Evolutionary conservation across 1,284 basidiomycete genomes (phyloP), one percentile per base, ranked within the genome.

Genomic region (Ceratobasidium papillatum): DNA sequence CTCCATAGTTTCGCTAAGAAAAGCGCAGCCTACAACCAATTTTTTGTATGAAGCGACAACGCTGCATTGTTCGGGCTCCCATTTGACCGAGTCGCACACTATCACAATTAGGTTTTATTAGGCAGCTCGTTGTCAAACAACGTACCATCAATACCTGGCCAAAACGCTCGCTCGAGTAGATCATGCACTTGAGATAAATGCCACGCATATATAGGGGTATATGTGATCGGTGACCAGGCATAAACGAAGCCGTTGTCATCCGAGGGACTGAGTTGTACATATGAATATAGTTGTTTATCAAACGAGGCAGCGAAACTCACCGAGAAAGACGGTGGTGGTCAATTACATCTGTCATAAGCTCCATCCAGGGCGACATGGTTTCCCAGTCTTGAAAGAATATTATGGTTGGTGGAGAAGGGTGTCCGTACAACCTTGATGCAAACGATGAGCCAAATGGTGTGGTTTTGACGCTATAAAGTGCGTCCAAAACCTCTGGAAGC

Each of bases 161-260:
- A 94, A 80, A 93, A 93, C 0, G 84, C 85, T 11, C 88, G 84
- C 49, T 84, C 81, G 38, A 94, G 82, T 12, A 93, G 81, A 62
- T 91, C 90, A 75, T 94, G 89, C 3, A 93, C 86, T 80, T 93
- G 91, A 49, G 81, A 80, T 4, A 94, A 81, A 80, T 94, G 91
- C 58, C 78, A 83, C n/a, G 81, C 76, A 62, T 87, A 86, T 22
- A 94, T 83, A 25, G 86, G 84, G n/a, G 85, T 84, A 76, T 93
- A 94, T 7, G 84, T 84, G 74, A 93, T 89, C 0, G 91, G 88
- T 2, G 85, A 86, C 66, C 66, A 71, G 22, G 22, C 47, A 41
- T 71, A 71, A 3, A 22, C 7, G 22, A 43, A 22, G n/a, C 12
- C 9, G n/a, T 8, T 36, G 19, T 17, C 22, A 22, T 71, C 43